Evolutionary conservation across 257 asterid genomes (phyloP).

Genomic region (Lithospermum erythrorhizon): DNA sequence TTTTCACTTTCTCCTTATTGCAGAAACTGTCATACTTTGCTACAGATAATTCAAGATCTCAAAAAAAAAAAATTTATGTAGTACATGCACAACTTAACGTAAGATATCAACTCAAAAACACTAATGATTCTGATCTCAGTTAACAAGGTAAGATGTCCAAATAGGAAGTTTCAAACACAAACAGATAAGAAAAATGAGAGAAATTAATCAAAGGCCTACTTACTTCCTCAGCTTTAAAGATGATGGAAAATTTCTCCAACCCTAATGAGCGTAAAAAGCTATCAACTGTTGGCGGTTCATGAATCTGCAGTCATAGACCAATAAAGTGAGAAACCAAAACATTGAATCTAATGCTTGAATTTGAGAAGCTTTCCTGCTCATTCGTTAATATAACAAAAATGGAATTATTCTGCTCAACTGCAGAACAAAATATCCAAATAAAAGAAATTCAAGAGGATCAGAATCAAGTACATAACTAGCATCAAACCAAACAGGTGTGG

Average conservation of each 20-base stretch:
- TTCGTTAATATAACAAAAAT: no score
- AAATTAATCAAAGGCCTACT: constrained; percentile 9
- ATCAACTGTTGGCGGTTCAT: constrained; percentile 67
- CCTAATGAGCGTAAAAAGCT: constrained; percentile 66
- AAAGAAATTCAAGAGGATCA: background rate
- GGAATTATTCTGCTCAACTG: background rate
- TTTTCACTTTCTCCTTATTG: background rate
- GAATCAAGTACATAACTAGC: background rate
- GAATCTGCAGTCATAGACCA: constrained; percentile 38
- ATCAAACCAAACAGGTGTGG: background rate
- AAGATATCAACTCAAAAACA: background rate
- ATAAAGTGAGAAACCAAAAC: constrained; percentile 4
- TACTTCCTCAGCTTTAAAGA: constrained; percentile 94
- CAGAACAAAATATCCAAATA: background rate
- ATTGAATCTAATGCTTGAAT: background rate
- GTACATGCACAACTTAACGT: background rate
- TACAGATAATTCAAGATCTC: background rate
- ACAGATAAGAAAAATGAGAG: background rate
- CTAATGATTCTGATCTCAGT: background rate
- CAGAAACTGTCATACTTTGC: background rate
- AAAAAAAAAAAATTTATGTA: no score
- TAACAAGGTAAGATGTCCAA: background rate
- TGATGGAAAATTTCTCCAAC: constrained; percentile 63
- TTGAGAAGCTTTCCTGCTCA: background rate
- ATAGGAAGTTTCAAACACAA: background rate